A percentile compares a stretch with the other conserved stretches of the same genome.
These are phyloP conservation scores for Clonostachys chloroleuca DNA, from an alignment of 2,329 filamentous ascomycete species.

Conservation along the genomic window DNA sequence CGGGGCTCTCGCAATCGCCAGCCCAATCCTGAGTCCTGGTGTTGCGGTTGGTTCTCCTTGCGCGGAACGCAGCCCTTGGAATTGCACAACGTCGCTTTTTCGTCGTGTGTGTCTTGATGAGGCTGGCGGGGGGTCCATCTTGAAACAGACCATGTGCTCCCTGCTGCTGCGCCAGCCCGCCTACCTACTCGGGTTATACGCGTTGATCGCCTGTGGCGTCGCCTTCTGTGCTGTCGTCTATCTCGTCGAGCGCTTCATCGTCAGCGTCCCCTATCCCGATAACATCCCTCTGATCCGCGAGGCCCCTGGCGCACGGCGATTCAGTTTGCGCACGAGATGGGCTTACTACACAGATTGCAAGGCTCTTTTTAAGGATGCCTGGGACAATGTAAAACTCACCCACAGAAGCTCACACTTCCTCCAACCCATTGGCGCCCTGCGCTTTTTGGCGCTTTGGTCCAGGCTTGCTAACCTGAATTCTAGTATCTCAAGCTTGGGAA, in stretches of 20 bases:
- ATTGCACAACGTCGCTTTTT: no score
- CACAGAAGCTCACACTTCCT: no score
- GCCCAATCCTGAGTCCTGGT: no score
- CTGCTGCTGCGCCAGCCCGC: neutral
- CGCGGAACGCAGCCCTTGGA: no score
- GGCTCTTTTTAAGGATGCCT: conserved; percentile 19
- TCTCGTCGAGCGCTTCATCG: conserved; percentile 10
- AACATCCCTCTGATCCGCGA: conserved; percentile 17
- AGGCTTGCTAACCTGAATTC: neutral
- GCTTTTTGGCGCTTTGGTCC: neutral
- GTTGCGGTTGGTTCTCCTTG: no score
- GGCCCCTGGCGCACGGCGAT: conserved; percentile 11
- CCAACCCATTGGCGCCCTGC: neutral
- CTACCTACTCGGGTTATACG: no score
- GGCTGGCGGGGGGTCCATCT: no score
- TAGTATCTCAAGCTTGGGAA: conserved; percentile 36
- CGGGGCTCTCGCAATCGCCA: no score
- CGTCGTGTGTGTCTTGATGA: no score
- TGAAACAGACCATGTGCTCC: neutral
- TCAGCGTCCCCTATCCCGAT: conserved; percentile 13
- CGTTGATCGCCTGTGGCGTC: conserved; percentile 1
- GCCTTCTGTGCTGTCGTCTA: conserved; percentile 3
- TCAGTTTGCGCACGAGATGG: conserved; percentile 19
- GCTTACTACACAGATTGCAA: conserved; percentile 21
- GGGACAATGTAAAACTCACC: conserved; percentile 14